Conservation (phyloP, 495 filamentous ascomycete genomes). For the Hypomontagnella monticulosa region DNA sequence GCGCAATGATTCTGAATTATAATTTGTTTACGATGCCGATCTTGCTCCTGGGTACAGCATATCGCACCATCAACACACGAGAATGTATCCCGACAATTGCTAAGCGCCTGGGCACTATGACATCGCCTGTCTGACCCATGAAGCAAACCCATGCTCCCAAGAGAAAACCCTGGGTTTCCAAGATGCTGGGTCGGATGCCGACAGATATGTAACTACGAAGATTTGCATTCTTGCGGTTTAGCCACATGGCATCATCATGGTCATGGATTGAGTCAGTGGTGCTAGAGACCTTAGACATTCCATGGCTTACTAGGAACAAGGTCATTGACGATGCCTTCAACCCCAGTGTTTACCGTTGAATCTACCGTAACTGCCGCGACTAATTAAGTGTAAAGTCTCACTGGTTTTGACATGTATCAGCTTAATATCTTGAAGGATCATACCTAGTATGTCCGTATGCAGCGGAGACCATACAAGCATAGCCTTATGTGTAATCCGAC, state of each 20-base stretch:
- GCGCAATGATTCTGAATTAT: constrained; percentile 13
- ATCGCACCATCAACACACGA: constrained; percentile 18
- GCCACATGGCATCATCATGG: neutral
- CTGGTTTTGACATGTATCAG: neutral
- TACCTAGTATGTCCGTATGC: neutral
- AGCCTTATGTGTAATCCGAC: neutral
- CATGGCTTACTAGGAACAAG: neutral
- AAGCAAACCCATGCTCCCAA: constrained; percentile 22
- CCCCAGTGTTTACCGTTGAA: neutral
- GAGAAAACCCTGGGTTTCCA: constrained; percentile 5
- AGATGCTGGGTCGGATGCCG: constrained; percentile 12
- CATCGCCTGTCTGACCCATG: neutral
- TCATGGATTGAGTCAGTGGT: neutral
- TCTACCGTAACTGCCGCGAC: neutral
- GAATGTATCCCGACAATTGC: constrained; percentile 7
- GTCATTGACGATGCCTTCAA: constrained; percentile 16
- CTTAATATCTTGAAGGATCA: constrained; percentile 1
- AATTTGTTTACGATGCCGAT: constrained; percentile 12
- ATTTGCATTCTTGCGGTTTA: neutral
- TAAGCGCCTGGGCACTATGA: constrained; percentile 20
- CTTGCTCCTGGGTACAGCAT: constrained; percentile 6
- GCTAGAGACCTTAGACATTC: neutral
- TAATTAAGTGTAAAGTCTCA: neutral
- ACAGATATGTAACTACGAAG: constrained; percentile 3
- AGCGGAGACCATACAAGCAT: neutral